Base-by-base conservation (phyloP, 306 rosid genomes). In the Lithocarpus polystachyus region DNA sequence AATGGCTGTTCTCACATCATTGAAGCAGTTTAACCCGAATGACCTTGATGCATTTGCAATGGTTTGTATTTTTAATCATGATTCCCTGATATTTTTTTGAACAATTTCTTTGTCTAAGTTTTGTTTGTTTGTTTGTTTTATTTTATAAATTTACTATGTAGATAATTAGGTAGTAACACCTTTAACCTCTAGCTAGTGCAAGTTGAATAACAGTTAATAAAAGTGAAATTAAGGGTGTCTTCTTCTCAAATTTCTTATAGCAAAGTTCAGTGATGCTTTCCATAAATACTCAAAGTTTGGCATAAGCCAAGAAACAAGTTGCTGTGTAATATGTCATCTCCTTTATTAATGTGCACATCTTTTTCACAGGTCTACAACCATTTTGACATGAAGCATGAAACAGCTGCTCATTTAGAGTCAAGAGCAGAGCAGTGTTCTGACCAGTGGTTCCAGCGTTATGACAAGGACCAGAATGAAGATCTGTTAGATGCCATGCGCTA, bases 331-430 rank as follows among this genome's bases (percentile, higher is more conserved):
- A 19, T 65, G 56, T 70, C 45, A 53, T 77, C 8, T 71, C 62
- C 62, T 15, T 64, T 78, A 45, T 71, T 61, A 19, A 18, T 5
- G 37, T 64, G 61, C 73, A 75, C 52, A 74, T 68, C 15, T 45
- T 80, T 61, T 75, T 51, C 65, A 54, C 92, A 94, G 99, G 95
- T 92, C 79, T 94, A 94, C 87, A 92, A 84, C 81, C 99, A 94
- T 82, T 92, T 94, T 80, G 97, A 94, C 87, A 94, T 94, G 97
- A 92, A 94, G 76, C 97, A 92, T 68, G 99, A 94, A 87, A 94
- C 99, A 4, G 97, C 97, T 1, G 85, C 99, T 75, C 95, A 91
- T 80, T 83, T 94, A 76, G 99, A 94, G 87, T 89, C 94, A 56
- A 89, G 97, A 71, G 99, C 97, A 28, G 86, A 81, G 70, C 97